A percentile compares a stretch with the other conserved stretches of the same genome.
Conservation (phyloP, 345 rosid species). For the Sisymbrium altissimum region DNA sequence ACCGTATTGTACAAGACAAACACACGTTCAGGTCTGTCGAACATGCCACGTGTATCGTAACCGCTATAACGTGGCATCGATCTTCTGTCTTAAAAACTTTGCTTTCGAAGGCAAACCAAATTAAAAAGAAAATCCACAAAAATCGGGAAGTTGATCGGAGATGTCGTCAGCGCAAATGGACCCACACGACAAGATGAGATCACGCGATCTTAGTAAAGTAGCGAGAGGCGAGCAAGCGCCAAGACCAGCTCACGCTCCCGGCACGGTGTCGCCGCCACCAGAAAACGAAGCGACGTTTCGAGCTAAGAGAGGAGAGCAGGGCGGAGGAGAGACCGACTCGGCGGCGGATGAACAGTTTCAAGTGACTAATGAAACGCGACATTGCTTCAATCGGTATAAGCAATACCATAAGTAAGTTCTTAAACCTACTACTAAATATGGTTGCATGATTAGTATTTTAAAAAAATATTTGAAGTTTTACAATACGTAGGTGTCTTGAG, state of each 20-base stretch:
- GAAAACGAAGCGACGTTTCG: slow-evolving; percentile 18
- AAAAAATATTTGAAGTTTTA: not conserved
- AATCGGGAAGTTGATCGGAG: slow-evolving; percentile 3
- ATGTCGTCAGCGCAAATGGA: slow-evolving; percentile 41
- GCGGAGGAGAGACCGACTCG: not conserved
- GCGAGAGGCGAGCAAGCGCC: slow-evolving; percentile 52
- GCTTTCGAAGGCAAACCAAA: not conserved
- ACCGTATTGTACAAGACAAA: not conserved
- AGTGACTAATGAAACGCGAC: slow-evolving; percentile 21
- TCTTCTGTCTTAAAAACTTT: not conserved
- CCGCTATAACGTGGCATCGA: slow-evolving; percentile 12
- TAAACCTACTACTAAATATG: not conserved
- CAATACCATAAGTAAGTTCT: slow-evolving; percentile 27
- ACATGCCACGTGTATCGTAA: not conserved
- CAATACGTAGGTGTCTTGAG: slow-evolving; percentile 18
- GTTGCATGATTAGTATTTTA: not conserved
- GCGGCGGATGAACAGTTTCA: not conserved
- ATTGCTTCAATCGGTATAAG: slow-evolving; percentile 1
- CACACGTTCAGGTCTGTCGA: slow-evolving; percentile 3
- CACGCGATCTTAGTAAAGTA: slow-evolving; percentile 46
- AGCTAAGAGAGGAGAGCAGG: slow-evolving; percentile 18
- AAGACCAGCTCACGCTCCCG: slow-evolving; percentile 37
- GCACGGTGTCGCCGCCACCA: slow-evolving; percentile 38
- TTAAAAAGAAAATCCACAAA: not conserved
- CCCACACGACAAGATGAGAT: slow-evolving; percentile 55